phyloP scores from a whole-genome alignment of 1,284 basidiomycete genomes.

The Sporisorium exsertum region DNA sequence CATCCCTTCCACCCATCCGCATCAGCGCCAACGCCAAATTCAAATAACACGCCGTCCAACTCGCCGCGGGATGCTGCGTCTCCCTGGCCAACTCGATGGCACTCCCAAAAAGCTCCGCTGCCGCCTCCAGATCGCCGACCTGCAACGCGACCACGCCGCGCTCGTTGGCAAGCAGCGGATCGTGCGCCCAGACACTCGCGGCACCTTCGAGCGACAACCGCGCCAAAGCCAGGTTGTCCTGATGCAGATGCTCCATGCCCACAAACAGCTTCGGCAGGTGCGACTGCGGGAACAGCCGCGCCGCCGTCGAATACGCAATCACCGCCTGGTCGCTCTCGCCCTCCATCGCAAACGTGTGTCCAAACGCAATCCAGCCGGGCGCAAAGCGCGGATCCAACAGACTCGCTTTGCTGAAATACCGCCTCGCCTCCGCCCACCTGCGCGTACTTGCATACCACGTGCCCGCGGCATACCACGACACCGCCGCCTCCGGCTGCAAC shows the following conservation, averaged over 20 bases:
- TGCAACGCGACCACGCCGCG: slow-evolving; percentile 91
- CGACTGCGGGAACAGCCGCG: slow-evolving; percentile 90
- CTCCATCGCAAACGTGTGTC: slow-evolving; percentile 94
- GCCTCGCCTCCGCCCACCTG: slow-evolving; percentile 73
- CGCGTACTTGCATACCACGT: slow-evolving; percentile 91
- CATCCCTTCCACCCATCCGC: slow-evolving; percentile 30
- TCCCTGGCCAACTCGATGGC: slow-evolving; percentile 75
- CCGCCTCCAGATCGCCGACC: slow-evolving; percentile 79
- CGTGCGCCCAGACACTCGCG: slow-evolving; percentile 81
- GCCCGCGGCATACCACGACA: slow-evolving; percentile 98
- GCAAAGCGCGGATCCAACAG: slow-evolving; percentile 96
- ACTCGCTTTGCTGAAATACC: slow-evolving; percentile 80
- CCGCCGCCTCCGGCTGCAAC: slow-evolving; percentile 84
- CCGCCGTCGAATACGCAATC: slow-evolving; percentile 95
- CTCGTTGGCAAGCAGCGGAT: slow-evolving; percentile 92
- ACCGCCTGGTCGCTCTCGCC: slow-evolving; percentile 97
- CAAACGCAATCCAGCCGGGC: slow-evolving; percentile 97
- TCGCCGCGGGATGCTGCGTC: slow-evolving; percentile 83
- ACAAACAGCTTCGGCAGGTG: slow-evolving; percentile 95
- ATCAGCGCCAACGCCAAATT: slow-evolving; percentile 57
- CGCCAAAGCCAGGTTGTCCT: slow-evolving; percentile 85
- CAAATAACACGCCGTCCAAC: slow-evolving; percentile 88
- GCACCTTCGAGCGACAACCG: slow-evolving; percentile 88
- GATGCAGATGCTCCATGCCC: slow-evolving; percentile 95
- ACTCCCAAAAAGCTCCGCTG: slow-evolving; percentile 71